A percentile compares a stretch with the other conserved stretches of the same genome.
These are phyloP conservation scores for Pistacia atlantica DNA, from an alignment of 345 rosid genomes.

Conservation along the genomic window DNA sequence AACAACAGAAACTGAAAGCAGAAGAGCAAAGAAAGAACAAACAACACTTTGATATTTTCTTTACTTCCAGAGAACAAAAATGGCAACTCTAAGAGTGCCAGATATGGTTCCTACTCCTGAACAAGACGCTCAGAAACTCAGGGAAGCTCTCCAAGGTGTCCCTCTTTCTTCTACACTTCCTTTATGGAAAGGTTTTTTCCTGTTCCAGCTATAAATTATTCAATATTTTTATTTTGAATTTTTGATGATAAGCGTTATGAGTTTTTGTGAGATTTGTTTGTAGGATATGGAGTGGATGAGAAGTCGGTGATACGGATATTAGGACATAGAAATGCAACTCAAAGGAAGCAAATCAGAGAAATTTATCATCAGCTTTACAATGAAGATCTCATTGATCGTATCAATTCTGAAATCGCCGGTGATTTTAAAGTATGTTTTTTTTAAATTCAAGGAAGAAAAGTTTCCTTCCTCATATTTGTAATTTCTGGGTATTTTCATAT, in stretches of 20 bases:
- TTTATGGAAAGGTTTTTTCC: not conserved
- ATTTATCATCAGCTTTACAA: slow-evolving; percentile 59
- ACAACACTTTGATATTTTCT: no score
- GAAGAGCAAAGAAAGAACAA: not conserved
- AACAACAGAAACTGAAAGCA: slow-evolving; percentile 23
- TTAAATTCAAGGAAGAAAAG: no score
- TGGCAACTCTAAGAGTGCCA: slow-evolving; percentile 65
- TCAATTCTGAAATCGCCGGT: slow-evolving; percentile 72
- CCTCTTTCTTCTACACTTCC: not conserved
- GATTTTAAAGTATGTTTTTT: slow-evolving; percentile 61
- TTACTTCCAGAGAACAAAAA: slow-evolving; percentile 9
- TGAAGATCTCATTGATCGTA: slow-evolving; percentile 59
- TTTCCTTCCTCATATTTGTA: not conserved
- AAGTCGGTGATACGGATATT: slow-evolving; percentile 54
- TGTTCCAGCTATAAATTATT: not conserved
- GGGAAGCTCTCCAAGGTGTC: slow-evolving; percentile 69
- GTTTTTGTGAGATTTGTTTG: not conserved
- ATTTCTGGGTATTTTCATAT: not conserved
- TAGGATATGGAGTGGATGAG: slow-evolving; percentile 87
- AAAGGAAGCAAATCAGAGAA: slow-evolving; percentile 70
- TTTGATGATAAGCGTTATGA: not conserved
- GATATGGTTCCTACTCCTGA: slow-evolving; percentile 67
- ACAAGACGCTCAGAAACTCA: slow-evolving; percentile 61
- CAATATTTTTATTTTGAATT: no score
- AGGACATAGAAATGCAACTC: slow-evolving; percentile 74